Base-by-base conservation (phyloP, 176 grass and related monocot species). In the Oryza nivara region DNA sequence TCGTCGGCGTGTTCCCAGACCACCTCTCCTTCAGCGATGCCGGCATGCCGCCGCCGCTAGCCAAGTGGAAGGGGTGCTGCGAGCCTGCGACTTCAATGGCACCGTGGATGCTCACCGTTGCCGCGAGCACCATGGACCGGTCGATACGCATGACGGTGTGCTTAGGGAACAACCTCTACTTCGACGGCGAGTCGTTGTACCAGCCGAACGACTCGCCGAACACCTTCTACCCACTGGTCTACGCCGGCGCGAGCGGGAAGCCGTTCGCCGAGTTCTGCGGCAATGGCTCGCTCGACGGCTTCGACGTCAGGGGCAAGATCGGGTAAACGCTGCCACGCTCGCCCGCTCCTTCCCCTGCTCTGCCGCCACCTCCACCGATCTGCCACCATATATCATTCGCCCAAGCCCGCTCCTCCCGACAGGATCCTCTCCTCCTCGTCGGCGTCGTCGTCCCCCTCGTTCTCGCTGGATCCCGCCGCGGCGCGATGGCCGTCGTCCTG, bases 61-160 rank as follows among this genome's bases (percentile, higher is more conserved):
- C 69, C 40, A 92, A 48, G 84, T 92, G 90, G 90, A 89, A 89
- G 28, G 90, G 90, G 0, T 26, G 7, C 0, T 92, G 90, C 20
- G 83, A 86, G 28, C 28, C 28, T 28, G 28, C 28, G 28, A 28
- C 38, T 89, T 92, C 83, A 89, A 87, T 46, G 41, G 47, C 68
- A 30, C 94, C 94, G 0, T 93, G 91, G 91, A 77, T 91, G 40
- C 87, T 96, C 26, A 96, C 89, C 7, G 91, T 96, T 17, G 91
- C 71, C 0, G 94, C 89, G 3, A 87, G 84, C 48, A 96, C 89
- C 17, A 93, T 91, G 80, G 94, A 93, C 74, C 80, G 89, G 1
- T 85, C 78, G 4, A 69, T 96, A 7, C 19, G 84, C 7, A n/a
- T 81, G 0, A 87, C 25, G 0, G 86, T 93, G 25, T 65, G 43